phyloP scores from a whole-genome alignment of 352 stramenopile genomes.

The Pythium folliculosum region DNA sequence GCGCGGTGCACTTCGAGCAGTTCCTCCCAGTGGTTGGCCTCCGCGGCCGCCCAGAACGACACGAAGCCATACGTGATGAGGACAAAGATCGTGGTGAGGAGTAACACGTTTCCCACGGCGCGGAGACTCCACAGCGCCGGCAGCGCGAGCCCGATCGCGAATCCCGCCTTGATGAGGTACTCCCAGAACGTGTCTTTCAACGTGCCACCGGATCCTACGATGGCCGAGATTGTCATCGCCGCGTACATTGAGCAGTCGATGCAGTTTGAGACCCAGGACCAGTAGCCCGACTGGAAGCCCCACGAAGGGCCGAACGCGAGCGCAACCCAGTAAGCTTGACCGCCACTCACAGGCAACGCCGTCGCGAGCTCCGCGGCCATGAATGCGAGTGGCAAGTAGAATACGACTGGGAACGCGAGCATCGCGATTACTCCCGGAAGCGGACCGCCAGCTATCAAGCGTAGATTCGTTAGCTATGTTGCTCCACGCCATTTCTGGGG shows the following conservation, averaged over 20 bases:
- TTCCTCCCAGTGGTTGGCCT: conserved; percentile 38
- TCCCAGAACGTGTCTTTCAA: conserved; percentile 39
- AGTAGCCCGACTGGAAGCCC: conserved; percentile 82
- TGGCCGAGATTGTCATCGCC: conserved; percentile 40
- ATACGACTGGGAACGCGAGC: conserved; percentile 42
- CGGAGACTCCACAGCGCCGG: conserved; percentile 49
- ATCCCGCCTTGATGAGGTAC: conserved; percentile 41
- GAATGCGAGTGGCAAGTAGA: conserved; percentile 51
- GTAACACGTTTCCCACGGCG: conserved; percentile 36
- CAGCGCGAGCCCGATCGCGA: conserved; percentile 55
- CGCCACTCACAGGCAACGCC: conserved; percentile 47
- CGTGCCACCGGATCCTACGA: conserved; percentile 20
- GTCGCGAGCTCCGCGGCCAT: conserved; percentile 53
- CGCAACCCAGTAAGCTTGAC: conserved; percentile 70
- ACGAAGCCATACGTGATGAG: conserved; percentile 44
- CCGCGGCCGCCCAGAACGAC: conserved; percentile 38
- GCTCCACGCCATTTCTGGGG: too few relatives aligned
- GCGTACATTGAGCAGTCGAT: conserved; percentile 76
- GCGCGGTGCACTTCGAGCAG: conserved; percentile 35
- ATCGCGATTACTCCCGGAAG: conserved; percentile 39
- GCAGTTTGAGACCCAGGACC: conserved; percentile 80
- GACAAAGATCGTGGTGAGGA: conserved; percentile 36
- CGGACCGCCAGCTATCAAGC: conserved; percentile 39
- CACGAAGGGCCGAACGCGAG: conserved; percentile 63
- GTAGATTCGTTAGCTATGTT: neutral